Base-by-base conservation (phyloP, 176 grass and related monocot genomes). In the Lolium perenne region DNA sequence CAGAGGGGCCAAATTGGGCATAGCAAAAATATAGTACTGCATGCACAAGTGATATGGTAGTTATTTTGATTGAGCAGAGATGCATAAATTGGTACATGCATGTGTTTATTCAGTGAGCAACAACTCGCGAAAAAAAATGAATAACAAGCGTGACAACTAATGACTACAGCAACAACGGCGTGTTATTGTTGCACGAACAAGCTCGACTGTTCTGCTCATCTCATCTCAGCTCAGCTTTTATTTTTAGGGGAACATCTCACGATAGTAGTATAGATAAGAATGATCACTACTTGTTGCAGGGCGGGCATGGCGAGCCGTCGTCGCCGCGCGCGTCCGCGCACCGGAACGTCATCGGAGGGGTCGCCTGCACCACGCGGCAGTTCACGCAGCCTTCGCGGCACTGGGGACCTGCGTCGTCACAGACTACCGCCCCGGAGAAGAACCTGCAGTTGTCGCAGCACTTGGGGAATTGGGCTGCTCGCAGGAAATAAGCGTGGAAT, bases 371-470 rank as follows among this genome's bases (percentile, higher is more conserved):
- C 21, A 75, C 71, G 46, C 71, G 71, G 6, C 71, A 75, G 71
- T 75, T 75, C 1, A 75, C 47, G 46, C 71, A 75, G 13, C 71
- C 71, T 5, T 75, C 71, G 22, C 71, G 71, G 71, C 71, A 75
- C 22, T 75, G 23, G 3, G 71, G 47, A 0, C 71, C 71, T 14
- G 71, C 71, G 46, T 75, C 71, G 47, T 75, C 71, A 5, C 71
- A 75, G 46, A 75, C 71, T 0, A 75, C 71, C 22, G 71, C 71
- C 22, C 71, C 71, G 7, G 71, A 75, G 71, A 75, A 75, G 71
- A 51, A 75, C 71, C 71, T 75, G 71, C 71, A 75, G 22, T 4
- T 75, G 22, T 75, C 71, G 22, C 71, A 75, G 71, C 71, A 75
- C 47, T 51, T 75, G 0, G 71, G 71, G 71, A 75, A 75, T 25